Base-by-base conservation (phyloP, 257 asterid genomes). In the Euphrasia confusa region DNA sequence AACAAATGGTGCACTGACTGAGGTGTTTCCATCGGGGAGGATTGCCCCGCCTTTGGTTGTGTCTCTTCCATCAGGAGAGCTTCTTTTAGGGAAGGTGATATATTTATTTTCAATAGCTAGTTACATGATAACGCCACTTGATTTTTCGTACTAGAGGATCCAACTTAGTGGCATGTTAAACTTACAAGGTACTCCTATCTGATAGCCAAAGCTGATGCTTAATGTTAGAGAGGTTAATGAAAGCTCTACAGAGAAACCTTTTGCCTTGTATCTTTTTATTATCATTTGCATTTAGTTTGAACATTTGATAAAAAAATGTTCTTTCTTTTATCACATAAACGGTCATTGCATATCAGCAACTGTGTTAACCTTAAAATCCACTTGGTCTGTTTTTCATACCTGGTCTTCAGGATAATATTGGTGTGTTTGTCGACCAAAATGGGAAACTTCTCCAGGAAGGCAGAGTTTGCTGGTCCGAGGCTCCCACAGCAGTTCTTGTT, bases 371-470 rank as follows among this genome's bases (percentile, higher is more conserved):
- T 63, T 30, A 30, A 30, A 30, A 30, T 18, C 39, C 37, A 21
- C 18, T n/a, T 54, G 24, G 27, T 11, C 24, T 21, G 24, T 21
- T 21, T 21, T 21, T 21, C 24, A 21, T 21, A 21, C 24, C 24
- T 21, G 24, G 24, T 21, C 24, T 70, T 63, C 80, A 93, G 99
- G 99, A 93, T 72, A 93, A 93, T 72, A 89, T 93, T 70, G 99
- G 99, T 63, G 89, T 93, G 66, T 82, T 93, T 79, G 96, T 93
- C 66, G 95, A 93, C 76, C 97, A 93, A 85, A 93, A 89, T 44
- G 99, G 99, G 32, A 93, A 93, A 84, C 96, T 89, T 78, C 89
- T 85, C 53, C 99, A 85, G 75, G 99, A 86, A 68, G 99, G 97
- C 71, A 83, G 94, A 80, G 72, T 93, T 71, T 87, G 94, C 83